phyloP scores from a whole-genome alignment of 208 protist species.

The Trypanosoma rangeli region DNA sequence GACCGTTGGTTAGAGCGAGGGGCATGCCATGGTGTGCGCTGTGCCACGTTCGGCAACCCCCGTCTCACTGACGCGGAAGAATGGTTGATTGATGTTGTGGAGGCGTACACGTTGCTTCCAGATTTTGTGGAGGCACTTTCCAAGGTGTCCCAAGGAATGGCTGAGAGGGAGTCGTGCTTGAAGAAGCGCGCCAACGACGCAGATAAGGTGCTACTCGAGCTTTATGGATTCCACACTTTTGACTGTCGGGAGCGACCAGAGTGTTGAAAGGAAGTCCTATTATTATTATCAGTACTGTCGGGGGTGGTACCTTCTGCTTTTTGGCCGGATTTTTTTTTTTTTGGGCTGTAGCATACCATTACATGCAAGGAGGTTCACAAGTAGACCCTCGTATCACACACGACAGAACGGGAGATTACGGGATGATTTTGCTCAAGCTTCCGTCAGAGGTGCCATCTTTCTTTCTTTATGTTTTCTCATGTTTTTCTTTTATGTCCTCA shows the following conservation, averaged over 20 bases:
- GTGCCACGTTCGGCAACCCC: conserved; percentile 57
- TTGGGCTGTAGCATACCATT: no score
- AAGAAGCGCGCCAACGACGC: conserved; percentile 28
- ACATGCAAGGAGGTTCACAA: no score
- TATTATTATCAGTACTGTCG: background rate
- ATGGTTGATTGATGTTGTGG: conserved; percentile 52
- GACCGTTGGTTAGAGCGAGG: conserved; percentile 72
- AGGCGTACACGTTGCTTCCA: conserved; percentile 57
- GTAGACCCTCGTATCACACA: no score
- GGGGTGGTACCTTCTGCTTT: no score
- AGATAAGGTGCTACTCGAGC: conserved; percentile 52
- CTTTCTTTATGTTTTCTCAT: no score
- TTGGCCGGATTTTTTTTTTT: no score
- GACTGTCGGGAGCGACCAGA: conserved; percentile 40
- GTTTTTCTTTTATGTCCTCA: no score
- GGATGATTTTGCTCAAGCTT: no score
- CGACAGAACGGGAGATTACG: no score
- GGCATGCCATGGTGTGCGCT: conserved; percentile 36
- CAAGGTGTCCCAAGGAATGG: background rate
- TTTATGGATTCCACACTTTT: conserved; percentile 58
- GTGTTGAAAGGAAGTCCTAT: conserved; percentile 20
- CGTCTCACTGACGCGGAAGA: conserved; percentile 41
- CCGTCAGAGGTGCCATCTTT: no score
- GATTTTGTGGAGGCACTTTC: conserved; percentile 26
- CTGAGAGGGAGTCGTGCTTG: conserved; percentile 24